Conservation (phyloP, 1,284 basidiomycete species). For the Mycosarcoma maydis region DNA sequence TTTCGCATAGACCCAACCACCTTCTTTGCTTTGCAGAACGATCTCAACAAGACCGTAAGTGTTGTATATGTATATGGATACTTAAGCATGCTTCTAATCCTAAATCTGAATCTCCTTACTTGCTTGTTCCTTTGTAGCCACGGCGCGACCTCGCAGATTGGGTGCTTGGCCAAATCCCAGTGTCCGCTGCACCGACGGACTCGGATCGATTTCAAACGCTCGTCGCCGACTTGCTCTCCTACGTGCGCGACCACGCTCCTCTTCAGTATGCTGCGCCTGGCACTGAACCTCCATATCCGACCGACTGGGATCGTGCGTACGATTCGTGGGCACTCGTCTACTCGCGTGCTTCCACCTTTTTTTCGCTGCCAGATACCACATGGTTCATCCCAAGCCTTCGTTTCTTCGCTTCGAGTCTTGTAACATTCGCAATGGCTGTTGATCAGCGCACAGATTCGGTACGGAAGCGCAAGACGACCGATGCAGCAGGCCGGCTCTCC, state of each 20-base stretch:
- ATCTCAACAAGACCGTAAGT: slow-evolving; percentile 32
- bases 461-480: slow-evolving; percentile 58
- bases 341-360: slow-evolving; percentile 59
- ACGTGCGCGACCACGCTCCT: slow-evolving; percentile 35
- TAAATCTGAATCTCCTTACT: background rate
- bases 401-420: slow-evolving; percentile 48
- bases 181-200: slow-evolving; percentile 30
- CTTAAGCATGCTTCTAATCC: background rate
- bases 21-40: slow-evolving; percentile 28
- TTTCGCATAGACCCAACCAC: slow-evolving; percentile 32
- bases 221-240: slow-evolving; percentile 38
- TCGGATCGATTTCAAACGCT: slow-evolving; percentile 48
- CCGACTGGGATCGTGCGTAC: slow-evolving; percentile 43
- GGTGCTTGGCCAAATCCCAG: slow-evolving; percentile 31
- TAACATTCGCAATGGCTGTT: slow-evolving; percentile 34
- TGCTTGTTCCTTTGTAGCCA: slow-evolving; percentile 2
- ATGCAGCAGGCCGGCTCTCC: slow-evolving; percentile 62
- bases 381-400: slow-evolving; percentile 62
- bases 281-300: slow-evolving; percentile 2
- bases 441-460: slow-evolving; percentile 36
- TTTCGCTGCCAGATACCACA: slow-evolving; percentile 62
- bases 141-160: slow-evolving; percentile 29
- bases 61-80: background rate
- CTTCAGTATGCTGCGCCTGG: slow-evolving; percentile 14
- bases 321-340: slow-evolving; percentile 57